Evolutionary conservation across 768 basidiomycete species (phyloP), one percentile per base, ranked within the genome.

Genomic region (Boletus bicolor): DNA sequence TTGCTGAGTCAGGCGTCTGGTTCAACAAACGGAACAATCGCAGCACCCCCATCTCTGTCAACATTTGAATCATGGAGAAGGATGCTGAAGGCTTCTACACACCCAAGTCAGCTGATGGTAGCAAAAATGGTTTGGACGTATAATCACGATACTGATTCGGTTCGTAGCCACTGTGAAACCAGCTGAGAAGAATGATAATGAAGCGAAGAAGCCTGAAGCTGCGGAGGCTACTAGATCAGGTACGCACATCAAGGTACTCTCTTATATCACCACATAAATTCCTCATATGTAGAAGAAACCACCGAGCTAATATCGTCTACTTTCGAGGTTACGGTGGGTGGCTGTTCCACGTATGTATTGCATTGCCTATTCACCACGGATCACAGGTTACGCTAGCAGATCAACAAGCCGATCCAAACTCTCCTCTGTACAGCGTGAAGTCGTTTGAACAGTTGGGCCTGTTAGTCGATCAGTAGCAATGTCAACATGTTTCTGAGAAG

Each of bases 381-480:
- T 21, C 57, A 32, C 64, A 93, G 93, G 94, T 99, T 59, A 98
- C 94, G 19, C 81, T 98, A 55, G 94, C 94, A 48, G 95, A 98
- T 75, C 92, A 96, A 69, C 97, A 98, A 74, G 85, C 82, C 30
- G 92, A 99, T 68, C 91, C 93, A 39, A 87, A 96, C 68, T 98
- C 96, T n/a, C 97, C 96, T 4, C 74, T 99, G 15, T 96, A 82
- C 73, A 96, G 93, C 53, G 89, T 83, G 30, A 96, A 98, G 72
- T 86, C 89, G 0, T 99, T 99, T 60, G 94, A 99, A 69, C 90
- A 98, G 61, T 84, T 99, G 44, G 95, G 95, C 56, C 73, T 99
- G 94, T 98, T 37, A 65, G 93, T 81, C 6, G 11, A 32, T 34
- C 41, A 17, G 42, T 35, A 35, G 38, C 37, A 24, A 46, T 32